Evolutionary conservation across 345 rosid species (phyloP).

Genomic region (Pugionium cornutum): DNA sequence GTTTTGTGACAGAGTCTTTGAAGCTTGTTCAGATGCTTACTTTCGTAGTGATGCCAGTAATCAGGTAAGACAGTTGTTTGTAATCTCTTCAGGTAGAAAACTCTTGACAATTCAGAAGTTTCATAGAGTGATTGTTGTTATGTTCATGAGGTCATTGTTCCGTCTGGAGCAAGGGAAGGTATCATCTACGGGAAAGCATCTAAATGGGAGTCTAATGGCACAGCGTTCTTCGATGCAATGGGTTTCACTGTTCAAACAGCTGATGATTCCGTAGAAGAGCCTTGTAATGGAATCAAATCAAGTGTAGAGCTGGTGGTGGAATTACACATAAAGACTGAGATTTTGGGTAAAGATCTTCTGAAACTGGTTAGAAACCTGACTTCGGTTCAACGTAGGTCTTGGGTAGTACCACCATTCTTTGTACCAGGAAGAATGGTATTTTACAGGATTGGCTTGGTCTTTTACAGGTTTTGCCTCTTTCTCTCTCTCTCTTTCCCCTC

Average conservation of each 20-base stretch:
- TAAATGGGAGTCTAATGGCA: slow-evolving; percentile 74
- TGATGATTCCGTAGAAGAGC: slow-evolving; percentile 41
- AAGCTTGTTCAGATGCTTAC: slow-evolving; percentile 75
- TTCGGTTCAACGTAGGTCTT: slow-evolving; percentile 40
- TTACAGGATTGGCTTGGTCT: slow-evolving; percentile 13
- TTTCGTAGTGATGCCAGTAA: slow-evolving; percentile 64
- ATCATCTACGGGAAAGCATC: slow-evolving; percentile 72
- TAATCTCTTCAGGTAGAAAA: background rate
- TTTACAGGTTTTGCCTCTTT: slow-evolving; percentile 48
- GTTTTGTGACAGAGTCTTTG: slow-evolving; percentile 64
- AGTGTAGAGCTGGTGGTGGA: slow-evolving; percentile 60
- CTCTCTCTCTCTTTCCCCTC: background rate
- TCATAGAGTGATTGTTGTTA: slow-evolving; percentile 5
- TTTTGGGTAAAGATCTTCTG: slow-evolving; percentile 36
- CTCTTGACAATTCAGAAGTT: slow-evolving; percentile 12
- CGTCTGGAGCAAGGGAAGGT: slow-evolving; percentile 65
- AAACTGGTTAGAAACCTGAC: slow-evolving; percentile 34
- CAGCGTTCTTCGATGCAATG: slow-evolving; percentile 68
- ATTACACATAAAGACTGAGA: slow-evolving; percentile 47
- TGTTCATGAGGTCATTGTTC: slow-evolving; percentile 57
- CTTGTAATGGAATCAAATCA: slow-evolving; percentile 66
- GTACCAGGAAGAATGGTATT: slow-evolving; percentile 48
- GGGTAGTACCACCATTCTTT: slow-evolving; percentile 63
- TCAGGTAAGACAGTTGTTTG: slow-evolving; percentile 47
- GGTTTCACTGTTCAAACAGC: slow-evolving; percentile 59